These are phyloP conservation scores for Boletales sp. DNA, from an alignment of 768 basidiomycete genomes.

Conservation along the genomic window DNA sequence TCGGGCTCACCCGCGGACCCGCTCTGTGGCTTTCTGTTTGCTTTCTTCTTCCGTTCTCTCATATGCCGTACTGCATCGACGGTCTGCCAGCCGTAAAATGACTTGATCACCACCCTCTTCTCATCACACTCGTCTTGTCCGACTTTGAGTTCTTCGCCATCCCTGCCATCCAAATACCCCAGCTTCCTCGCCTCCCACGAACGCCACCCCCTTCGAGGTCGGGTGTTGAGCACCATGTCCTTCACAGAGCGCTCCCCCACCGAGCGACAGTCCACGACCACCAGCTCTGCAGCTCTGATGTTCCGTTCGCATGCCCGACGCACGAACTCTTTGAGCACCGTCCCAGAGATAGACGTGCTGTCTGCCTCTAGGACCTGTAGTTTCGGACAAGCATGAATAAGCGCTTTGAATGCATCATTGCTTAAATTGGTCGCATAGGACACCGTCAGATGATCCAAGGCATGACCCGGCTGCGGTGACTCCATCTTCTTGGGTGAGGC, in stretches of 20 bases:
- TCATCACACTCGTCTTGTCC: conserved; percentile 84
- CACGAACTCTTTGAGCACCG: conserved; percentile 67
- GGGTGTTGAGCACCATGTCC: conserved; percentile 54
- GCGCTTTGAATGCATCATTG: conserved; percentile 56
- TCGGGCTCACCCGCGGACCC: conserved; percentile 31
- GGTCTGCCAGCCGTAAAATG: conserved; percentile 83
- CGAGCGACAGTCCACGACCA: conserved; percentile 73
- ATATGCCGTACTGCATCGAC: conserved; percentile 71
- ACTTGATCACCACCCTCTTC: conserved; percentile 70
- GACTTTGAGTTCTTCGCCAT: conserved; percentile 60
- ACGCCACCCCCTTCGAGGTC: conserved; percentile 73
- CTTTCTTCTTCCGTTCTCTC: conserved; percentile 60
- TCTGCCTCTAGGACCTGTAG: conserved; percentile 75
- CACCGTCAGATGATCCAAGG: conserved; percentile 67
- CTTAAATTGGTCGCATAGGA: conserved; percentile 64
- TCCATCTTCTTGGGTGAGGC: conserved; percentile 8
- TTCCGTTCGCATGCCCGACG: conserved; percentile 47
- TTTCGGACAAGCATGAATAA: conserved; percentile 61
- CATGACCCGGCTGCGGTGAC: conserved; percentile 54
- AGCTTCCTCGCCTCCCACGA: conserved; percentile 70
- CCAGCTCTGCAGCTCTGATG: conserved; percentile 49
- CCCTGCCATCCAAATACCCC: conserved; percentile 65
- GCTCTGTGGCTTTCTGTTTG: conserved; percentile 41
- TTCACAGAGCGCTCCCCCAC: conserved; percentile 60
- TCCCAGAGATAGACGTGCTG: conserved; percentile 65